Evolutionary conservation across 352 stramenopile species (phyloP).

Genomic region (Phytopythium ostracodes): DNA sequence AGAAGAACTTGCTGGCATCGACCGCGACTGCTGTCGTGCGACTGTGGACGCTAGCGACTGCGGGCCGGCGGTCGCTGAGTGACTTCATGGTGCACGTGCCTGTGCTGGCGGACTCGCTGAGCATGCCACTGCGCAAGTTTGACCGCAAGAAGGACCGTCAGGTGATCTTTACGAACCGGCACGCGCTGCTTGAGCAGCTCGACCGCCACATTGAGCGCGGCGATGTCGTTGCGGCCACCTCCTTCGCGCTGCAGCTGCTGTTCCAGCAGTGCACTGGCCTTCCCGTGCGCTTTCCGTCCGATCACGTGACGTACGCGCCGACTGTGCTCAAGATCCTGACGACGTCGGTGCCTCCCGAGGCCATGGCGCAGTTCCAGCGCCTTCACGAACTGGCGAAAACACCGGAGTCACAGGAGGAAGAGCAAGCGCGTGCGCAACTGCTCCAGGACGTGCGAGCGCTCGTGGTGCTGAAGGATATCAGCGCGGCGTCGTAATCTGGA

Average conservation of each 20-base stretch:
- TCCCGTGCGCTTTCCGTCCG: constrained; percentile 37
- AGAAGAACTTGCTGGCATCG: constrained; percentile 44
- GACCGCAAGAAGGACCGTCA: constrained; percentile 84
- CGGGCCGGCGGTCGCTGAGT: constrained; percentile 46
- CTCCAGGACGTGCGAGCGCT: constrained; percentile 21
- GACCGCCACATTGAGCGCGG: constrained; percentile 17
- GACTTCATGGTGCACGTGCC: constrained; percentile 64
- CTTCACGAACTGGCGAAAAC: constrained; percentile 18
- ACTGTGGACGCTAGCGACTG: constrained; percentile 66
- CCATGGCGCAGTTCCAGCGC: constrained; percentile 21
- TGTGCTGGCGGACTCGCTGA: constrained; percentile 52
- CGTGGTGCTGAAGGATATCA: constrained; percentile 37
- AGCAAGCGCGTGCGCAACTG: constrained; percentile 15
- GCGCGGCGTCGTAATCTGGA: constrained; percentile 11
- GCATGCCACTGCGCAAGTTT: constrained; percentile 72
- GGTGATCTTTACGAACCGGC: constrained; percentile 58
- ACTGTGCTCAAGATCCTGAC: constrained; percentile 45
- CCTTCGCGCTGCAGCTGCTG: constrained; percentile 49
- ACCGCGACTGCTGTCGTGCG: constrained; percentile 50
- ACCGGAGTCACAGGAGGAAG: constrained; percentile 2
- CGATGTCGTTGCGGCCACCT: constrained; percentile 7
- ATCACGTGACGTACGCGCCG: constrained; percentile 24
- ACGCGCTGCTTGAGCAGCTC: constrained; percentile 38
- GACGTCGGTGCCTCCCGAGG: constrained; percentile 28
- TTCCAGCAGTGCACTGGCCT: constrained; percentile 67